Conservation (phyloP, 1,139 yeast species). For the Hemisphaericaspora subhashii region DNA sequence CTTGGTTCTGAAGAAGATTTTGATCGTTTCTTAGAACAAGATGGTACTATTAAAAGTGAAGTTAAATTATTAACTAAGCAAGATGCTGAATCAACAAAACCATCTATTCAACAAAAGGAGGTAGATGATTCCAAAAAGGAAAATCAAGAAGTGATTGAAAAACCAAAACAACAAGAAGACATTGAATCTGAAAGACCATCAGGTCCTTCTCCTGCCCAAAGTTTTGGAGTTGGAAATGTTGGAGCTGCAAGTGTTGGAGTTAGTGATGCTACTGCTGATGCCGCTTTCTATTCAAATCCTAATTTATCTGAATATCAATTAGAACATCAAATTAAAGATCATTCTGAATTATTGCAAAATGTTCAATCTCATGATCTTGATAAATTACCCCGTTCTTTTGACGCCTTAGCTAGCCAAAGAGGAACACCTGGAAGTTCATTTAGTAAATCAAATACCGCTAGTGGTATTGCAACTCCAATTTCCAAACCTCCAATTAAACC, state of each 20-base stretch:
- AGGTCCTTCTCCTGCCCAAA: conserved; percentile 4
- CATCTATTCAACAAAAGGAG: conserved; percentile 8
- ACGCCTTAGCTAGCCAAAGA: background rate
- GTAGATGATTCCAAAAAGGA: conserved; percentile 7
- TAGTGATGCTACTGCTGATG: conserved; percentile 7
- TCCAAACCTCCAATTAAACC: background rate
- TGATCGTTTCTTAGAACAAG: conserved; percentile 50
- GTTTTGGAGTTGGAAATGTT: conserved; percentile 10
- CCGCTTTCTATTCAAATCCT: conserved; percentile 38
- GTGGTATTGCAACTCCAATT: background rate
- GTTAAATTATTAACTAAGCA: conserved; percentile 28
- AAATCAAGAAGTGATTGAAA: conserved; percentile 10
- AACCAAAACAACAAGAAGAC: conserved; percentile 11
- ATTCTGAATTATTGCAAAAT: conserved; percentile 34
- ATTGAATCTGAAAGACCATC: conserved; percentile 4
- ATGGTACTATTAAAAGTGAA: conserved; percentile 51
- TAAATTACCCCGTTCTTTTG: conserved; percentile 27
- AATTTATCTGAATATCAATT: conserved; percentile 49
- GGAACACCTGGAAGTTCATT: background rate
- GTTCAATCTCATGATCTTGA: conserved; percentile 43
- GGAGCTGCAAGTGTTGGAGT: conserved; percentile 4
- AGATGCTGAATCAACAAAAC: conserved; percentile 10
- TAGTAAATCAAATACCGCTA: background rate
- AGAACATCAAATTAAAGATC: conserved; percentile 40
- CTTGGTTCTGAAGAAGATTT: conserved; percentile 58